Evolutionary conservation across 805 yeast genomes (phyloP), one percentile per base, ranked within the genome.

Genomic region (Hanseniaspora lindneri): DNA sequence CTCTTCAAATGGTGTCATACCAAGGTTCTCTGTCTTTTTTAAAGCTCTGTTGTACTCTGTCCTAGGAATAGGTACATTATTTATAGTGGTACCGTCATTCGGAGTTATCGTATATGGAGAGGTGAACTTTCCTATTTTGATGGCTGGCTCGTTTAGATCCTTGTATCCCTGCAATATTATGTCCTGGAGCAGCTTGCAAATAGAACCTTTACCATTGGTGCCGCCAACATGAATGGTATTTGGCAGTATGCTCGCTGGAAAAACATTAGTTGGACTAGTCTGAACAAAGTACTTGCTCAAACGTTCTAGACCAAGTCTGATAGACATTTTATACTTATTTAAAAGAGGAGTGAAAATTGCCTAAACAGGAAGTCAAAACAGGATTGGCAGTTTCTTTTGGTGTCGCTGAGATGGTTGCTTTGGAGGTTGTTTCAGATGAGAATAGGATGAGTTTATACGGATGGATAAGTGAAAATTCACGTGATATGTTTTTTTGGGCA

Each of bases 201-300:
- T 83, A 0, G 96, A 87, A 0, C 98, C 98, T 59, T 89, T 89
- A 0, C 98, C 98, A 60, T 89, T 89, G 8, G 98, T 89, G 0
- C 98, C 98, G 0, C 96, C 96, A 3, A 92, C 73, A 59, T 92
- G 98, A n/a, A 92, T 67, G 0, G 86, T 78, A 4, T 66, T 55
- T 13, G 14, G 61, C 56, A 34, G 24, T 24, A 40, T 33, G 21
- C 37, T 33, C 8, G 8, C 21, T 17, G 37, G 37, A 16, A 33
- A 33, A 7, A 16, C 21, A 17, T 19, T 33, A 85, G 92, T 0
- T 95, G 96, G 55, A 77, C 74, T 0, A 85, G 86, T 19, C 87
- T 65, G 20, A 61, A 57, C 4, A 11, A 80, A 66, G 3, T 82
- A 68, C 34, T 58, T 56, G 1, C 63, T 28, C 0, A 81, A 67